These are phyloP conservation scores for Isochrysis galbana DNA, from an alignment of 78 protist genomes.

Conservation along the genomic window DNA sequence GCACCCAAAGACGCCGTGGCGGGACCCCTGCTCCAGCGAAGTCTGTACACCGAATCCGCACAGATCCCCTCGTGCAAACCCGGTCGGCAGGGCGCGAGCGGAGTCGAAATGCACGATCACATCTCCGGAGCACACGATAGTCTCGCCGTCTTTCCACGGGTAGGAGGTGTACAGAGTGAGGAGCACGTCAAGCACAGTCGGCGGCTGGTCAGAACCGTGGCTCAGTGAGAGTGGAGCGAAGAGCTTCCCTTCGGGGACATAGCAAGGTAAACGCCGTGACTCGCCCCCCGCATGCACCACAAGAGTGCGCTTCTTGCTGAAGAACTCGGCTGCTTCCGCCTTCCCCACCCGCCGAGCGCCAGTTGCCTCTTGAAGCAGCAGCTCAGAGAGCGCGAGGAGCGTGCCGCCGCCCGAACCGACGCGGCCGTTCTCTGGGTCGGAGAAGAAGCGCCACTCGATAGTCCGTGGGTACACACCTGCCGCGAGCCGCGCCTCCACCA, in stretches of 20 bases:
- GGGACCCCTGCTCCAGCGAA: not conserved
- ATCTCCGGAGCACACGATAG: not conserved
- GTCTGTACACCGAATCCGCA: not conserved
- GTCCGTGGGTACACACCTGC: not conserved
- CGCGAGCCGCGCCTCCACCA: not conserved
- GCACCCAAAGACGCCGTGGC: slow-evolving; percentile 8
- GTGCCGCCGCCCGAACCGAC: slow-evolving; percentile 16
- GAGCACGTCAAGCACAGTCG: not conserved
- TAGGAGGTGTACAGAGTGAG: not conserved
- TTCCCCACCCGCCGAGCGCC: not conserved
- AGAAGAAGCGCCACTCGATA: not conserved
- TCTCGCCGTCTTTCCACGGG: not conserved
- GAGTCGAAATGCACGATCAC: not conserved
- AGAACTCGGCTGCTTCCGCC: not conserved
- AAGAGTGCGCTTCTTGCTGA: not conserved
- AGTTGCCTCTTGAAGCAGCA: not conserved
- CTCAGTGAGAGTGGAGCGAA: not conserved
- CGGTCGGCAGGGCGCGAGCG: too few relatives aligned
- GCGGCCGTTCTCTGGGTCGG: not conserved
- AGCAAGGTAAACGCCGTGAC: not conserved
- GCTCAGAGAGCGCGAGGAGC: not conserved
- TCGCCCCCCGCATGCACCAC: slow-evolving; percentile 1
- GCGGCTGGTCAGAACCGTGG: not conserved
- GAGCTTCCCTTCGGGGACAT: slow-evolving; percentile 20
- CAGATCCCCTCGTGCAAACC: not conserved